Evolutionary conservation across 148 eudicot genomes (phyloP), one percentile per base, ranked within the genome.

Genomic region (Diospyros lotus): DNA sequence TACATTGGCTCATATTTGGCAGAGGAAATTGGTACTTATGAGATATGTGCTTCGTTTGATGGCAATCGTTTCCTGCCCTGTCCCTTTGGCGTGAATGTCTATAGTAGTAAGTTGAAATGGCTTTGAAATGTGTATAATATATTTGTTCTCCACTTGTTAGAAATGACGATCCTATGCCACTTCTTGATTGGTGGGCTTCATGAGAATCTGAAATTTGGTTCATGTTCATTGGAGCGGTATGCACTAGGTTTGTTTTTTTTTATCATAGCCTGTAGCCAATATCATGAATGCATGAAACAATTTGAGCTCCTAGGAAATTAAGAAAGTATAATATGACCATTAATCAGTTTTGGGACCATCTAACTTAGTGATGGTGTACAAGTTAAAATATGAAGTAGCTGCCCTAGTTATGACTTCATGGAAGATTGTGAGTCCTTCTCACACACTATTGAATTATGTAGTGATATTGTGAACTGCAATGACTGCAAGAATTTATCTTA

Each of bases 81-180:
- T 54, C 94, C 98, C 28, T 84, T 87, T 61, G 93, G 93, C 46
- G 89, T 92, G 53, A 77, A 87, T 80, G 98, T 80, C 44, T 85
- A 89, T 70, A 75, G 83, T 69, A 74, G 99, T 95, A 87, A 93
- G 99, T 86, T 72, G 66, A 52, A 58, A 59, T 18, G 39, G 54
- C 64, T 38, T 39, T 79, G 2, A 52, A 48, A 43, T 64, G 46
- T 64, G 50, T 48, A 48, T 48, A 48, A 48, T 48, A 39, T 44
- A 58, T 66, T 53, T 40, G 3, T 41, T 50, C 45, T 61, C 50
- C 54, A 44, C 64, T 62, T 61, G 40, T 8, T 12, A 72, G 69
- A 15, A 45, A n/a, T 72, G 14, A 50, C 18, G 14, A 76, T 4
- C 43, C 45, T 45, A 59, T 46, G 44, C 45, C 61, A 72, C 48